These are phyloP conservation scores for Ligustrum vulgare DNA, from an alignment of 257 asterid species.

Conservation along the genomic window DNA sequence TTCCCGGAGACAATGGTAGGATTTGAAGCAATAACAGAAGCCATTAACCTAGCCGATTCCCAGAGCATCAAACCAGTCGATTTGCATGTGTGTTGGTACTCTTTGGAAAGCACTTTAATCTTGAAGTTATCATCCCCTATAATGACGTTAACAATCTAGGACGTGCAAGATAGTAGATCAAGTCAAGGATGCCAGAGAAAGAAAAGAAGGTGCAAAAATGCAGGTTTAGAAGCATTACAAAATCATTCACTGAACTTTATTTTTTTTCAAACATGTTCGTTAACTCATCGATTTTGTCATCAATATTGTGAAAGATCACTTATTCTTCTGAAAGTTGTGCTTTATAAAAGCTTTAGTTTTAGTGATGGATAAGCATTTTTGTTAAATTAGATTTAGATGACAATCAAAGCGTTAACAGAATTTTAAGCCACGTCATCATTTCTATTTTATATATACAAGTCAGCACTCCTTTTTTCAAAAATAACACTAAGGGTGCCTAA, in stretches of 20 bases:
- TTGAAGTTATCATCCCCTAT: constrained; percentile 55
- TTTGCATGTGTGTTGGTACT: constrained; percentile 87
- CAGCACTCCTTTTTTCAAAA: background rate
- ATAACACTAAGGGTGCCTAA: background rate
- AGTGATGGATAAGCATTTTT: background rate
- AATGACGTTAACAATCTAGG: constrained; percentile 54
- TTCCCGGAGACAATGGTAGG: constrained; percentile 54
- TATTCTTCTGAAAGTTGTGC: background rate
- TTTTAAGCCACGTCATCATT: background rate
- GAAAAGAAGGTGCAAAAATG: background rate
- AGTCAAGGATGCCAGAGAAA: background rate
- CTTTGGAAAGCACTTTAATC: constrained; percentile 70
- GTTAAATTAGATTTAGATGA: background rate
- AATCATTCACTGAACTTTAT: background rate
- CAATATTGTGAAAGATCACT: background rate
- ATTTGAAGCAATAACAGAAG: constrained; percentile 69
- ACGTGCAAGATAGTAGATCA: background rate
- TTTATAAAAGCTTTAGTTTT: background rate
- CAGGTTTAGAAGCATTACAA: too few relatives aligned
- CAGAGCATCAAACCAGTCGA: constrained; percentile 97
- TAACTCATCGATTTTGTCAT: background rate
- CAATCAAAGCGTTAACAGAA: too few relatives aligned
- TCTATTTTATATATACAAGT: background rate
- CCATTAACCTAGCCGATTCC: constrained; percentile 95
- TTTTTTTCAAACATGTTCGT: background rate